These are phyloP conservation scores for Colletotrichum sublineola DNA, from an alignment of 2,329 filamentous ascomycete genomes.

Conservation along the genomic window DNA sequence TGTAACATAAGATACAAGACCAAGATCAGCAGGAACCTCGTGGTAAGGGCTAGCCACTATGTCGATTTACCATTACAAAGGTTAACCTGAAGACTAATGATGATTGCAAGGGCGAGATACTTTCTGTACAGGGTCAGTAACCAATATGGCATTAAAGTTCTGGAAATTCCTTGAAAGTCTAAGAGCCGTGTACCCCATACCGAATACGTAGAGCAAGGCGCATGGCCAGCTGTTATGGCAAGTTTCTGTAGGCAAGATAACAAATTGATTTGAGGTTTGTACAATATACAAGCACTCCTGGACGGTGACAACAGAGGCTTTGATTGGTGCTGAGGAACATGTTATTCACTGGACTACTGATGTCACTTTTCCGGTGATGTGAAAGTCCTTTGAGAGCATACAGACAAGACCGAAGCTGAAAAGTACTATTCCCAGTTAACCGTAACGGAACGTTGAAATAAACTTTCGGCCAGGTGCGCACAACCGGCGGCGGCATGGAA, in stretches of 20 bases:
- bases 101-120: no score
- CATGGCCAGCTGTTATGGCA: fast-evolving
- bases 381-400: not conserved
- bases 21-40: no score
- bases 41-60: no score
- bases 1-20: no score
- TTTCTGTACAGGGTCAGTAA: no score
- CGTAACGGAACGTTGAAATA: not conserved
- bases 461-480: not conserved
- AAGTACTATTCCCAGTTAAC: not conserved
- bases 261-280: not conserved
- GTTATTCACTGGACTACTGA: not conserved
- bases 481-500: not conserved
- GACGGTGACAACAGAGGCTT: not conserved
- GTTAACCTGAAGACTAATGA: no score
- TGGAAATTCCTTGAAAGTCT: no score
- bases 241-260: not conserved
- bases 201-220: not conserved
- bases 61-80: no score
- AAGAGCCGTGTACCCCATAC: not conserved
- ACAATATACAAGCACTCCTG: not conserved
- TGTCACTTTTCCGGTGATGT: not conserved
- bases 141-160: no score
- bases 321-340: not conserved
- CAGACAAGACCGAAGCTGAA: not conserved